Evolutionary conservation across 257 asterid species (phyloP).

Genomic region (Primulina tabacum): DNA sequence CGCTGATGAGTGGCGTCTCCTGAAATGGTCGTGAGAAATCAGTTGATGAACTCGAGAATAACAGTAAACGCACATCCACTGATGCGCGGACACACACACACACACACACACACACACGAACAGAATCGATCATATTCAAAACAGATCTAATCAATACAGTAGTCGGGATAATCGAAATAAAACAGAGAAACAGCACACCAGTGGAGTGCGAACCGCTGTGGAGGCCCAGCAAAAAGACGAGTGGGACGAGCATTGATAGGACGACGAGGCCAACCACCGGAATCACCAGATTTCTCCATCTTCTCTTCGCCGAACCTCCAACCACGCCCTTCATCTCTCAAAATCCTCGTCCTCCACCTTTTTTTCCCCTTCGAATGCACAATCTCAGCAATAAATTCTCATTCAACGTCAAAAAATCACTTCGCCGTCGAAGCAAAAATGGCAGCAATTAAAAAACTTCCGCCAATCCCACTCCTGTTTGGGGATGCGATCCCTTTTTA

Average conservation of each 20-base stretch:
- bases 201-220: constrained; percentile 63
- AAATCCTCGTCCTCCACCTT: constrained; percentile 10
- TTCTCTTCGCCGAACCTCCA: constrained; percentile 63
- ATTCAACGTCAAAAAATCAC: not conserved
- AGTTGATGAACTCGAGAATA: constrained; percentile 21
- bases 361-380: not conserved
- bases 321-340: constrained; percentile 54
- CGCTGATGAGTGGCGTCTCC: constrained; percentile 58
- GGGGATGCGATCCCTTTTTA: not conserved
- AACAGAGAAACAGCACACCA: constrained; percentile 33
- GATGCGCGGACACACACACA: not conserved
- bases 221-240: constrained; percentile 78
- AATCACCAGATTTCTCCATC: constrained; percentile 78
- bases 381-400: not conserved
- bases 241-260: constrained; percentile 94
- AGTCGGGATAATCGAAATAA: constrained; percentile 1
- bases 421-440: not conserved
- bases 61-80: constrained; percentile 1
- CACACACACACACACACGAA: constrained; percentile 10
- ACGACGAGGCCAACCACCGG: constrained; percentile 78
- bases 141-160: constrained; percentile 1
- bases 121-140: not conserved
- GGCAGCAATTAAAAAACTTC: not conserved
- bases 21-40: constrained; percentile 33
- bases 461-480: not conserved